phyloP scores from a whole-genome alignment of 306 rosid species.

The Dalbergia cochinchinensis region DNA sequence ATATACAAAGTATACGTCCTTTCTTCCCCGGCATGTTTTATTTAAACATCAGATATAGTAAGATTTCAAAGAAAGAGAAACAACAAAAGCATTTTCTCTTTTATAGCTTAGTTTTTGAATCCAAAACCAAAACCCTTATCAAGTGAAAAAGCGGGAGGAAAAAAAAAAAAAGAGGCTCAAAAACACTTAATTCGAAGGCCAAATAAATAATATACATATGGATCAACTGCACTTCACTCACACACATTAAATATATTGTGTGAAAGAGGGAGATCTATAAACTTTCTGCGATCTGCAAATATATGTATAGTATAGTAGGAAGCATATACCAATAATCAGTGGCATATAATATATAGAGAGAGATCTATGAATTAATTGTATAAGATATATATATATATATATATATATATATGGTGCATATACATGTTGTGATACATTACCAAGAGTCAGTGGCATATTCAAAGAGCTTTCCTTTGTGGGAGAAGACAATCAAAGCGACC shows the following conservation, averaged over 20 bases:
- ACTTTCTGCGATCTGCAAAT: not conserved
- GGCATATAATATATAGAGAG: not conserved
- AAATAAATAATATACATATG: not conserved
- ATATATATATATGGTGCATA: not conserved
- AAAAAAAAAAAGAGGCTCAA: not conserved
- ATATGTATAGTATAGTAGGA: not conserved
- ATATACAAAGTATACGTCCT: no score
- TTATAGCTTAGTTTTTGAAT: not conserved
- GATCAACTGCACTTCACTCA: not conserved
- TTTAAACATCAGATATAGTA: not conserved
- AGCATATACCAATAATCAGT: not conserved
- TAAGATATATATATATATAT: not conserved
- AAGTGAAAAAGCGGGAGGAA: not conserved
- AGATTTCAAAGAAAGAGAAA: constrained; percentile 1
- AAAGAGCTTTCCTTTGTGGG: constrained; percentile 92
- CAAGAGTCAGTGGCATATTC: constrained; percentile 90
- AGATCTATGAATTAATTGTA: not conserved
- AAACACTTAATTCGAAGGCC: not conserved
- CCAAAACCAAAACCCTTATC: constrained; percentile 32
- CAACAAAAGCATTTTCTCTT: constrained; percentile 6
- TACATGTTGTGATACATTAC: constrained; percentile 39
- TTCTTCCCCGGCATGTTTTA: no score
- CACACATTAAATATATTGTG: not conserved
- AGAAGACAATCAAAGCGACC: constrained; percentile 92
- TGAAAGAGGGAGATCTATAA: constrained; percentile 16